Percentiles rank a stretch among this genome's conserved stretches.
Conservation (phyloP, 1,284 basidiomycete species). For the Tetrapyrgos nigripes region DNA sequence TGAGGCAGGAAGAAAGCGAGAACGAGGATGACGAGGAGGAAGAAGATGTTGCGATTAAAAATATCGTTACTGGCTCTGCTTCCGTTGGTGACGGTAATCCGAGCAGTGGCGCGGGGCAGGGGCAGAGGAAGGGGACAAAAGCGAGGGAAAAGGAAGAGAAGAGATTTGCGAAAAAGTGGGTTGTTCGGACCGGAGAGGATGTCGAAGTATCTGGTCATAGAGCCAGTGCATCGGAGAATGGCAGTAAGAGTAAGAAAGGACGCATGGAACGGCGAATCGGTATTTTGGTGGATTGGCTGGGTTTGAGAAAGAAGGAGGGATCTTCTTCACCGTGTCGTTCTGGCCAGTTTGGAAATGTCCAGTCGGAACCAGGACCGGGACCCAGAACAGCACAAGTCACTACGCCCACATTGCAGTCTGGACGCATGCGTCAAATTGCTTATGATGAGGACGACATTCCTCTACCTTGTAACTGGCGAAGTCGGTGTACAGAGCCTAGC, state of each 20-base stretch:
- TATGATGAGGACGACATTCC: no score
- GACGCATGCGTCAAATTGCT: no score
- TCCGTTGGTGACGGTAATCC: constrained; percentile 35
- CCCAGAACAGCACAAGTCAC: not conserved
- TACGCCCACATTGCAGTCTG: not conserved
- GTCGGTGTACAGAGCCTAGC: not conserved
- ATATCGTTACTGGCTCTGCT: constrained; percentile 61
- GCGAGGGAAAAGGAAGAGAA: constrained; percentile 48
- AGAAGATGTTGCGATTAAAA: constrained; percentile 59
- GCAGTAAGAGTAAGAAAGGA: constrained; percentile 44
- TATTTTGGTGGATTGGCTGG: constrained; percentile 51
- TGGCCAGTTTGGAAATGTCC: not conserved
- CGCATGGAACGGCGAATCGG: constrained; percentile 49
- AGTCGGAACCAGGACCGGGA: not conserved
- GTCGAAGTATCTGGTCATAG: not conserved
- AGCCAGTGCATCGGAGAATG: no score
- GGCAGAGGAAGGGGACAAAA: constrained; percentile 16
- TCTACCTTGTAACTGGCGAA: no score
- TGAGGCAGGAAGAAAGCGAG: constrained; percentile 1
- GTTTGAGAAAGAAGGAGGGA: constrained; percentile 30
- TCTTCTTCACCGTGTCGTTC: not conserved
- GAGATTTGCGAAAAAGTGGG: constrained; percentile 24
- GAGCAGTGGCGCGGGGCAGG: not conserved
- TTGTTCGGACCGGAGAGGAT: constrained; percentile 1
- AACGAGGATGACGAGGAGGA: constrained; percentile 33